Base-by-base conservation (phyloP, 1,284 basidiomycete genomes). In the Gymnopus androsaceus region DNA sequence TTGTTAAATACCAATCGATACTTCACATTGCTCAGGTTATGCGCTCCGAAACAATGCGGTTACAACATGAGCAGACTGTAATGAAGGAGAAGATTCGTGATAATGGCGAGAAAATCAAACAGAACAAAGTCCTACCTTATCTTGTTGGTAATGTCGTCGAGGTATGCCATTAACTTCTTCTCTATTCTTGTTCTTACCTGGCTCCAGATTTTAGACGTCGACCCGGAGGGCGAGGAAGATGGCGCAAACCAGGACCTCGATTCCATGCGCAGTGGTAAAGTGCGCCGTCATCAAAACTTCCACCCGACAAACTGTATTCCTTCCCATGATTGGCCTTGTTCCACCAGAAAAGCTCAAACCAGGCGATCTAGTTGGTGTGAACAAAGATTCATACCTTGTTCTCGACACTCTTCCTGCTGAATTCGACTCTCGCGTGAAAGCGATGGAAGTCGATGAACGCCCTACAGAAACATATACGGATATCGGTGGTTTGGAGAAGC, bases 371-470 rank as follows among this genome's bases (percentile, higher is more conserved):
- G 97, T 99, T 65, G 96, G 96, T 61, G 96, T 99, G 51, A 99
- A 99, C 80, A 99, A 99, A 74, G 96, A 99, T 72, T 98, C 94
- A n/a, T 99, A 99, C 69, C 85, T 99, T 59, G 85, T 99, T 42
- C 83, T 99, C 28, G 96, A 99, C 73, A 96, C 92, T 3, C 81
- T 99, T 49, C 96, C 96, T 31, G 94, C 96, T 12, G 96, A 97
- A 78, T 98, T 98, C 67, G 96, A 99, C 72, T 94, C 96, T 23
- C 94, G 94, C 8, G 97, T 99, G 9, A 99, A 98, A 58, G 96
- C 98, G 78, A 99, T 99, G 96, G 96, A 99, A 71, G 96, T 99
- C 40, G 96, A 99, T 71, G 96, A 99, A 74, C 90, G 96, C 64
- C 96, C 96, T n/a, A 96, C 96, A 55, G 94, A 98, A 65, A 96